A percentile compares a stretch with the other conserved stretches of the same genome.
Conservation (phyloP, 140 eudicot species). For the Anethum foeniculum region DNA sequence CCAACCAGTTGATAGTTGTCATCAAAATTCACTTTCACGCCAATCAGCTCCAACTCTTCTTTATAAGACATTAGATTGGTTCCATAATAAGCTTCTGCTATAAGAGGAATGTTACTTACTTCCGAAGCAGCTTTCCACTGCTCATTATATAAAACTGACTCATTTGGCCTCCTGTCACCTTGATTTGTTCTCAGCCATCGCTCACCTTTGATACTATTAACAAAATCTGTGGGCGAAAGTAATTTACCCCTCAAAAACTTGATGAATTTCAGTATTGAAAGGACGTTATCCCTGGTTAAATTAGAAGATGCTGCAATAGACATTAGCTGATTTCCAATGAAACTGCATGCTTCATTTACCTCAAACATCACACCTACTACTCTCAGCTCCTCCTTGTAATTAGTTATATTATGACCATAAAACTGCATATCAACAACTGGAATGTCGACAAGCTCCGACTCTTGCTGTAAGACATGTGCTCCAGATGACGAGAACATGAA, state of each 20-base stretch:
- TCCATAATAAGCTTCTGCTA: slow-evolving; percentile 48
- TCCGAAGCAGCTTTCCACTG: slow-evolving; percentile 41
- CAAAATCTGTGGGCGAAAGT: slow-evolving; percentile 14
- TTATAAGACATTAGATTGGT: slow-evolving; percentile 24
- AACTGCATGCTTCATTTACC: slow-evolving; percentile 37
- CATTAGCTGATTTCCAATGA: slow-evolving; percentile 46
- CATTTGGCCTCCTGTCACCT: slow-evolving; percentile 32
- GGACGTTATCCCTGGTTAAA: slow-evolving; percentile 30
- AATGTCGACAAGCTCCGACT: slow-evolving; percentile 47
- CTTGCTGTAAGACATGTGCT: slow-evolving; percentile 33
- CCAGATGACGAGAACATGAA: slow-evolving; percentile 32
- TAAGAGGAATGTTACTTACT: slow-evolving; percentile 42
- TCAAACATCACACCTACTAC: slow-evolving; percentile 44
- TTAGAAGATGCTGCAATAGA: slow-evolving; percentile 32
- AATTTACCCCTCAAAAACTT: slow-evolving; percentile 27
- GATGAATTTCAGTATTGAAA: slow-evolving; percentile 42
- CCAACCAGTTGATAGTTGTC: slow-evolving; percentile 32
- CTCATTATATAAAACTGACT: slow-evolving; percentile 28
- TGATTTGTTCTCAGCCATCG: slow-evolving; percentile 35
- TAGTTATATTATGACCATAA: slow-evolving; percentile 27
- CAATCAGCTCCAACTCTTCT: slow-evolving; percentile 34
- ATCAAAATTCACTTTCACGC: slow-evolving; percentile 27
- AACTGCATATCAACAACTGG: slow-evolving; percentile 34
- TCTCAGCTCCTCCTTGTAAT: slow-evolving; percentile 41
- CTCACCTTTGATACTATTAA: slow-evolving; percentile 22